Percentiles rank a stretch among this genome's conserved stretches.
phyloP scores from a whole-genome alignment of 2,329 filamentous ascomycete genomes.

The Huntiella bhutanensis region DNA sequence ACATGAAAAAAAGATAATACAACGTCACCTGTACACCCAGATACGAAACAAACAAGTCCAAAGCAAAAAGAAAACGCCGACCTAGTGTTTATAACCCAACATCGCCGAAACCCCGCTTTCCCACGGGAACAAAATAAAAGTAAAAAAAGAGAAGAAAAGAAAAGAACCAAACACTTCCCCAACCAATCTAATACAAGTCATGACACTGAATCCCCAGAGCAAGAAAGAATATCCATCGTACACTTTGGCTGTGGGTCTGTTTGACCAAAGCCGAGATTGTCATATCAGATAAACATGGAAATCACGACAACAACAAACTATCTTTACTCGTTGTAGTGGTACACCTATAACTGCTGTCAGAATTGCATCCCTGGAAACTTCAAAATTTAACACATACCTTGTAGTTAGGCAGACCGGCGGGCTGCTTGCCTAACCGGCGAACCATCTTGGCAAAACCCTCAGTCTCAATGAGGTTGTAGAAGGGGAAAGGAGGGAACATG shows the following conservation, averaged over 20 bases:
- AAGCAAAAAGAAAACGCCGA: conserved; percentile 5
- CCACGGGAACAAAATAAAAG: neutral
- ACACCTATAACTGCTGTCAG: conserved; percentile 37
- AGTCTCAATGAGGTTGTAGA: conserved; percentile 94
- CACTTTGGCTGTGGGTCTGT: no score
- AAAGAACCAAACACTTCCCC: neutral
- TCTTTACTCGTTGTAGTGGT: conserved; percentile 69
- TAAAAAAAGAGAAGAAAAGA: neutral
- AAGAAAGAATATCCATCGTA: no score
- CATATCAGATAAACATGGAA: neutral
- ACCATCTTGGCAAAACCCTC: conserved; percentile 98
- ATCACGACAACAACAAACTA: neutral
- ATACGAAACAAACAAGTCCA: conserved; percentile 1
- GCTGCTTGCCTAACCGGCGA: conserved; percentile 64
- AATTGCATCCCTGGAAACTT: neutral
- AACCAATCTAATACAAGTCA: no score
- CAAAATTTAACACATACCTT: conserved; percentile 41
- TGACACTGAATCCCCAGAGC: no score
- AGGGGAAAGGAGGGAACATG: conserved; percentile 94
- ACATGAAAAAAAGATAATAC: no score
- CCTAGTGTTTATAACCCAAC: conserved; percentile 3
- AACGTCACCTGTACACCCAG: neutral
- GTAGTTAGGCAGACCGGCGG: conserved; percentile 87
- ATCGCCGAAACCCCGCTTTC: neutral
- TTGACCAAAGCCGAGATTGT: neutral